Percentiles rank a stretch among this genome's conserved stretches.
Conservation (phyloP, 352 stramenopile species). For the Phytophthora tubulina region DNA sequence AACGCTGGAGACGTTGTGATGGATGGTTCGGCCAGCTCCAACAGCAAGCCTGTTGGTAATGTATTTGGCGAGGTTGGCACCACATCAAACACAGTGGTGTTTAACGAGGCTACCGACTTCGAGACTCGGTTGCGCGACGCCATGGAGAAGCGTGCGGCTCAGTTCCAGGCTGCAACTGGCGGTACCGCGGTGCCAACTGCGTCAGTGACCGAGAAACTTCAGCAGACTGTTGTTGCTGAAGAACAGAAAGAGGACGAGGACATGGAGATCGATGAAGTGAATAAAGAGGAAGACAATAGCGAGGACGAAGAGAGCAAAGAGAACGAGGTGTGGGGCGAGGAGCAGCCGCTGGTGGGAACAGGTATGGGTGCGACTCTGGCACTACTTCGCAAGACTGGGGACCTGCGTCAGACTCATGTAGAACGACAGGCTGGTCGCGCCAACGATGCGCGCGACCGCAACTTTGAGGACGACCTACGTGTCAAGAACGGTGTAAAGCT, state of each 20-base stretch:
- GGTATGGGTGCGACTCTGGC: slow-evolving; percentile 94
- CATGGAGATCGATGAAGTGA: slow-evolving; percentile 34
- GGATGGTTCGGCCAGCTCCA: neutral
- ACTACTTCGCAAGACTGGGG: slow-evolving; percentile 93
- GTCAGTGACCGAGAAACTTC: slow-evolving; percentile 3
- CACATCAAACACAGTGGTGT: slow-evolving; percentile 69
- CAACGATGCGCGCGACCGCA: slow-evolving; percentile 95
- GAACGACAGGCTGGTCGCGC: slow-evolving; percentile 94
- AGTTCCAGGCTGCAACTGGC: slow-evolving; percentile 51
- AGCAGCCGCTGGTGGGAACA: slow-evolving; percentile 83
- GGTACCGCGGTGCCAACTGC: slow-evolving; percentile 1
- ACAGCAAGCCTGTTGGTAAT: slow-evolving; percentile 58
- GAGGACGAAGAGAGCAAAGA: slow-evolving; percentile 66
- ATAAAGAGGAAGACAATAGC: slow-evolving; percentile 48
- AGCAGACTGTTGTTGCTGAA: slow-evolving; percentile 36
- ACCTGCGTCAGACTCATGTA: slow-evolving; percentile 88
- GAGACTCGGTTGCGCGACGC: slow-evolving; percentile 77
- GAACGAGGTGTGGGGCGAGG: slow-evolving; percentile 76
- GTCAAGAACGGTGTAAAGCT: slow-evolving; percentile 91
- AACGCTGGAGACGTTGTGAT: slow-evolving; percentile 16
- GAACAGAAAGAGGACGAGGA: slow-evolving; percentile 46
- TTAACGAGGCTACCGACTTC: slow-evolving; percentile 89
- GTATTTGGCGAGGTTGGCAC: slow-evolving; percentile 41
- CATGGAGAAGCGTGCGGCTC: slow-evolving; percentile 73
- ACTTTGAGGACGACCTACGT: slow-evolving; percentile 88